phyloP scores from a whole-genome alignment of 2,329 filamentous ascomycete genomes.

The Alternaria burnsii region DNA sequence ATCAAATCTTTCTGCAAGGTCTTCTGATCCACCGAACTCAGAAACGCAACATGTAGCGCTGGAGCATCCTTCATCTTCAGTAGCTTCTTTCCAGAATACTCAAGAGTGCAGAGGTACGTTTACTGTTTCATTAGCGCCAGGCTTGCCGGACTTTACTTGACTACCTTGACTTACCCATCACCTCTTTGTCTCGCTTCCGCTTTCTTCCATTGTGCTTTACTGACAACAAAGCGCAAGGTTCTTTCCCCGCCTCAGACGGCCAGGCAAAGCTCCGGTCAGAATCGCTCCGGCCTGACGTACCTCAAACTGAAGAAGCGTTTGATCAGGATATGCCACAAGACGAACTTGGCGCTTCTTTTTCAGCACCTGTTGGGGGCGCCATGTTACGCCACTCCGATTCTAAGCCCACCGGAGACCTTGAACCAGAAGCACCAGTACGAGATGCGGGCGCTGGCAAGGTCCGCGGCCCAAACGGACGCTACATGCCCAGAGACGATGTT shows the following conservation, averaged over 20 bases:
- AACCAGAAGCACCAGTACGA: constrained; percentile 6
- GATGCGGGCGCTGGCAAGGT: constrained; percentile 25
- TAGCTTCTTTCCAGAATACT: background rate
- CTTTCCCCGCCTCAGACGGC: background rate
- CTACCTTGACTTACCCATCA: background rate
- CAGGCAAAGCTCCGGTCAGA: background rate
- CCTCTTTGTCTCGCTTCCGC: background rate
- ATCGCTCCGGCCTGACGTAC: background rate
- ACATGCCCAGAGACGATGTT: constrained; percentile 13
- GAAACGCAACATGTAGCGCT: background rate
- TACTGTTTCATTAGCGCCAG: background rate
- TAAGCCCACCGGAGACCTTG: background rate
- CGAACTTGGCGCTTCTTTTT: background rate
- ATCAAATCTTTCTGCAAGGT: background rate
- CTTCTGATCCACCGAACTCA: background rate
- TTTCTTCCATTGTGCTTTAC: background rate
- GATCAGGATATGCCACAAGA: background rate
- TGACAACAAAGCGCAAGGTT: constrained; percentile 1
- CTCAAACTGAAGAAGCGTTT: background rate
- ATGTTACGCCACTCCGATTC: background rate
- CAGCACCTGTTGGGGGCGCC: background rate
- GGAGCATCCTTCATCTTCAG: background rate
- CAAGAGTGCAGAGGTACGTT: background rate
- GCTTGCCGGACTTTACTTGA: background rate
- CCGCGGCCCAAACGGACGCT: constrained; percentile 29